Conservation (phyloP, 768 basidiomycete species). For the Mycena leptocephala region DNA sequence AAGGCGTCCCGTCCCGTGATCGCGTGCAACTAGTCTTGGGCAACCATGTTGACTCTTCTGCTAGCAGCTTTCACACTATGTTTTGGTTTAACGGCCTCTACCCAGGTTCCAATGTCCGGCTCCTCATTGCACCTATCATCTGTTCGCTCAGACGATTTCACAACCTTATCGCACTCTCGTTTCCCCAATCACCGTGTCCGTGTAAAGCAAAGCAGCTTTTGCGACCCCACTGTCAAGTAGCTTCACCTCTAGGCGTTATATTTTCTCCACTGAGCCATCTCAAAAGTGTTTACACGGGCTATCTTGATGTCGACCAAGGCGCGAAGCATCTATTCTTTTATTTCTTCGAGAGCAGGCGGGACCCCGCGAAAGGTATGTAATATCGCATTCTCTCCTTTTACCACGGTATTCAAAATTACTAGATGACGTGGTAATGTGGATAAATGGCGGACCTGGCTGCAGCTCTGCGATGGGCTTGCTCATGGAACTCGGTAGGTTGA, state of each 20-base stretch:
- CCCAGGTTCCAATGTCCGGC: constrained; percentile 12
- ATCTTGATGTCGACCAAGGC: constrained; percentile 62
- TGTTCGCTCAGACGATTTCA: constrained; percentile 50
- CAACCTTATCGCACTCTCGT: constrained; percentile 61
- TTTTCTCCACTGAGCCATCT: not conserved
- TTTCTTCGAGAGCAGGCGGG: constrained; percentile 80
- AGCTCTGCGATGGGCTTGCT: constrained; percentile 74
- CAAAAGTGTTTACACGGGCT: constrained; percentile 57
- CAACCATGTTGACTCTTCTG: constrained; percentile 16
- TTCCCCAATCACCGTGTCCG: constrained; percentile 71
- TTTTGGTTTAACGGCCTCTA: not conserved
- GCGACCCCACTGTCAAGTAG: constrained; percentile 77
- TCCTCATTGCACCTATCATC: constrained; percentile 45
- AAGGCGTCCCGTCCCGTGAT: not conserved
- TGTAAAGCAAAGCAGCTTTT: constrained; percentile 74
- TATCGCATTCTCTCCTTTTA: constrained; percentile 12
- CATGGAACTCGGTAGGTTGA: constrained; percentile 79
- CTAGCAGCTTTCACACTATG: not conserved
- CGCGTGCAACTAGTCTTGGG: not conserved
- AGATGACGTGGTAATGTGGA: constrained; percentile 84
- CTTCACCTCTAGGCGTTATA: constrained; percentile 10
- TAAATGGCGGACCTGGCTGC: constrained; percentile 76
- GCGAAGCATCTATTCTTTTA: constrained; percentile 82
- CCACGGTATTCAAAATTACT: not conserved
- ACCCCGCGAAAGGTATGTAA: constrained; percentile 65